Evolutionary conservation across 345 rosid genomes (phyloP), one percentile per base, ranked within the genome.

Genomic region (Excoecaria cochinchinensis): DNA sequence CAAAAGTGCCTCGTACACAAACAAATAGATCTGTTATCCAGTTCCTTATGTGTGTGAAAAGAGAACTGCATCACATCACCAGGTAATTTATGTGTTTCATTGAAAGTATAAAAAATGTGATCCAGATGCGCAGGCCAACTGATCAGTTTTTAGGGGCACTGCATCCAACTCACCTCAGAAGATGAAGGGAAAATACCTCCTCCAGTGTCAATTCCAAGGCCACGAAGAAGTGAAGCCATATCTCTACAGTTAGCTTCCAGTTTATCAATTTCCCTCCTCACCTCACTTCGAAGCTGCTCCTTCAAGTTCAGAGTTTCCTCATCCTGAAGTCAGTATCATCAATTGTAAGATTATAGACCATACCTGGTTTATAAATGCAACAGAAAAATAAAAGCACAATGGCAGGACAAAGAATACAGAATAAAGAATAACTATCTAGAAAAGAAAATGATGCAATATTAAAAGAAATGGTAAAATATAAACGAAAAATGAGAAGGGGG

Each of bases 171-270:
- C 59, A 76, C 79, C 79, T 76, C 68, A 47, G 64, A 13, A 59
- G 74, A n/a, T 16, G 13, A 31, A 48, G 78, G 60, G 38, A 31
- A 46, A 15, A 48, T 22, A 47, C 73, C 67, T 42, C 78, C 56
- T 57, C 66, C 74, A 21, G 50, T 39, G n/a, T 36, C 25, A 44
- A 76, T 69, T 50, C 79, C 79, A 58, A 76, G 68, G 11, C 79
- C 59, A 17, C 69, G 74, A 19, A 76, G 74, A 60, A 76, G 50
- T 14, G 79, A 76, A 36, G 74, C 68, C 79, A 76, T 68, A 40
- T 76, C 79, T 22, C 10, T 11, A 38, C 68, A 59, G 22, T 51
- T 69, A 31, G 51, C 71, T 61, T 76, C 79, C 69, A 76, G 67
- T 25, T 8, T 47, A 24, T 62, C 64, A 22, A 76, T 56, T 19